Evolutionary conservation across 1,139 yeast genomes (phyloP), one percentile per base, ranked within the genome.

Genomic region (Blastobotrys niveus): DNA sequence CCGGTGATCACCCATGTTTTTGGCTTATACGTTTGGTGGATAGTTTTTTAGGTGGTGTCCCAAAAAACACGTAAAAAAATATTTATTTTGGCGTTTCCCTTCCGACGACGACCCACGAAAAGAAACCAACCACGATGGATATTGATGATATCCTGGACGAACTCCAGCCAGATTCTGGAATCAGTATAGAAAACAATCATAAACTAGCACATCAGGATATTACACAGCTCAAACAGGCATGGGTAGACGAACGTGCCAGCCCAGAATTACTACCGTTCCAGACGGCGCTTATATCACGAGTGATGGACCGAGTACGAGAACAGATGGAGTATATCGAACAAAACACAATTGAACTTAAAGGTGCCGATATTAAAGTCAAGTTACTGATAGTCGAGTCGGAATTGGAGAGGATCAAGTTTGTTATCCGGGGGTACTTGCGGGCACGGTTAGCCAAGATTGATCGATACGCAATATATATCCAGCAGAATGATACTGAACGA

Each of bases 371-470:
- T 61, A 89, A 89, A 61, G 67, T 91, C 46, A 82, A 83, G 49
- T 68, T 89, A 35, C 77, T 91, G 71, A 76, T 93, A 17, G 80
- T 89, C 51, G 98, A 91, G 60, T 83, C 95, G 3, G 98, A 91
- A 57, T 73, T 91, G 22, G 98, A 91, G 58, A 68, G 98, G 47
- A 76, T 87, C 40, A 87, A 83, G 56, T 91, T 82, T 60, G 66
- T 91, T 35, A 71, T 89, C 17, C 70, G 97, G 45, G 75, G 88
- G 21, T 89, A 87, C 60, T 70, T 89, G 30, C 73, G 98, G 48
- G 75, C 91, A 2, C 70, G 99, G 47, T 66, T 93, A 46, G 52
- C 65, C 43, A 63, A 65, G 59, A 74, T 89, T 36, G 96, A 88
- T 65, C 72, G 71, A 51, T 80, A 70, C 62, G 72, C 87, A 18